phyloP scores from a whole-genome alignment of 1,284 basidiomycete species.

The Singerocomus rubriflavus region DNA sequence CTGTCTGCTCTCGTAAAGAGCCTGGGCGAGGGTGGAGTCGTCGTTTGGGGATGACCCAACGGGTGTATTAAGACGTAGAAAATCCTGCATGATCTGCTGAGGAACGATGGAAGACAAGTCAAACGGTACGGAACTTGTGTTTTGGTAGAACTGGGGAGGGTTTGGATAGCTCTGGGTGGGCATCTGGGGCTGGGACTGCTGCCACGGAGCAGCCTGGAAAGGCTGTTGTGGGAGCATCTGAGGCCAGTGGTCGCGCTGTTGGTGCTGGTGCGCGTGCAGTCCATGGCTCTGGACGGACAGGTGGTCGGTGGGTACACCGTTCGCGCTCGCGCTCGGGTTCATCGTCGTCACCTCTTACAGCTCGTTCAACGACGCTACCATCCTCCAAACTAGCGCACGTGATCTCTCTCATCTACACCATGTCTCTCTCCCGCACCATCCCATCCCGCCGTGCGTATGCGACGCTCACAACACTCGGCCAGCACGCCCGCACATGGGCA shows the following conservation, averaged over 20 bases:
- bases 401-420: neutral
- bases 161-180: slow-evolving; percentile 22
- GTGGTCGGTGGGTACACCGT: slow-evolving; percentile 16
- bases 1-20: slow-evolving; percentile 35
- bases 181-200: slow-evolving; percentile 26
- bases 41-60: slow-evolving; percentile 49
- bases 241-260: slow-evolving; percentile 21
- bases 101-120: slow-evolving; percentile 39
- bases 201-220: slow-evolving; percentile 23
- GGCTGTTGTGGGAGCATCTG: slow-evolving; percentile 25
- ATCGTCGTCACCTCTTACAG: slow-evolving; percentile 12
- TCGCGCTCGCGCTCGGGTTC: slow-evolving; percentile 12
- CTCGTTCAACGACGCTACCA: neutral
- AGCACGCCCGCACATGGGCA: slow-evolving; percentile 54
- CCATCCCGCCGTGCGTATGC: slow-evolving; percentile 39
- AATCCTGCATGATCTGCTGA: slow-evolving; percentile 52
- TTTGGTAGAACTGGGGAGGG: slow-evolving; percentile 23
- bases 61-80: slow-evolving; percentile 49
- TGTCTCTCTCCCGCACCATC: neutral
- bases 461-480: slow-evolving; percentile 50
- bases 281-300: slow-evolving; percentile 10
- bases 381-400: slow-evolving; percentile 4
- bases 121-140: slow-evolving; percentile 6
- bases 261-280: slow-evolving; percentile 18
- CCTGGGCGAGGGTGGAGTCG: slow-evolving; percentile 51